These are phyloP conservation scores for Colletotrichum sp. DNA, from an alignment of 2,329 filamentous ascomycete genomes.

Conservation along the genomic window DNA sequence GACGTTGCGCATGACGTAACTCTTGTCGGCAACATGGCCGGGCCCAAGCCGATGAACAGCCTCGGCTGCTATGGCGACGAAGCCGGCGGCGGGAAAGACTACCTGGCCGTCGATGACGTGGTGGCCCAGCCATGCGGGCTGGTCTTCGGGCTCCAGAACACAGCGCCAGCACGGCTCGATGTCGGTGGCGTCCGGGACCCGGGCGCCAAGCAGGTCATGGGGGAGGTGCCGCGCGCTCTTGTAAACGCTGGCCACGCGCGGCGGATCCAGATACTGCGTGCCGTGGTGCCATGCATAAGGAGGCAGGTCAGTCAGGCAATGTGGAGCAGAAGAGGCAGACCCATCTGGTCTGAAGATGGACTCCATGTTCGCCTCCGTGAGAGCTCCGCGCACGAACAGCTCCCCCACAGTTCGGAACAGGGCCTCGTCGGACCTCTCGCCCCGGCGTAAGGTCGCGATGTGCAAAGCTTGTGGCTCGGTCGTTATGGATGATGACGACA, in stretches of 20 bases:
- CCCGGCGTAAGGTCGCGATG: constrained; percentile 1
- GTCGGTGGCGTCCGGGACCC: not conserved
- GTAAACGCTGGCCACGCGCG: not conserved
- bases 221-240: not conserved
- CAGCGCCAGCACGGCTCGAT: not conserved
- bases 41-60: not conserved
- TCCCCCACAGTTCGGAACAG: constrained; percentile 1
- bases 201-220: not conserved
- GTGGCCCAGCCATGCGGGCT: not conserved
- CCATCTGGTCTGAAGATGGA: not conserved
- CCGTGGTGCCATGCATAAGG: not conserved
- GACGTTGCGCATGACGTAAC: constrained; percentile 32
- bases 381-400: not conserved
- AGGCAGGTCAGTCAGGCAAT: not conserved
- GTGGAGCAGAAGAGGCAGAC: not conserved
- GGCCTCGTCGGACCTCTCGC: not conserved
- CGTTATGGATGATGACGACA: not conserved
- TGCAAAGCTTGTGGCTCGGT: not conserved
- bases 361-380: not conserved
- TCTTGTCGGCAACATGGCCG: not conserved
- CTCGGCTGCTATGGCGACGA: not conserved
- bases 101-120: not conserved
- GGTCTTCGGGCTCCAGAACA: not conserved
- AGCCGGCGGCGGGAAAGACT: not conserved
- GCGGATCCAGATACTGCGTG: not conserved